These are phyloP conservation scores for Aureobasidium sp. DNA, from an alignment of 2,329 filamentous ascomycete genomes.

Conservation along the genomic window DNA sequence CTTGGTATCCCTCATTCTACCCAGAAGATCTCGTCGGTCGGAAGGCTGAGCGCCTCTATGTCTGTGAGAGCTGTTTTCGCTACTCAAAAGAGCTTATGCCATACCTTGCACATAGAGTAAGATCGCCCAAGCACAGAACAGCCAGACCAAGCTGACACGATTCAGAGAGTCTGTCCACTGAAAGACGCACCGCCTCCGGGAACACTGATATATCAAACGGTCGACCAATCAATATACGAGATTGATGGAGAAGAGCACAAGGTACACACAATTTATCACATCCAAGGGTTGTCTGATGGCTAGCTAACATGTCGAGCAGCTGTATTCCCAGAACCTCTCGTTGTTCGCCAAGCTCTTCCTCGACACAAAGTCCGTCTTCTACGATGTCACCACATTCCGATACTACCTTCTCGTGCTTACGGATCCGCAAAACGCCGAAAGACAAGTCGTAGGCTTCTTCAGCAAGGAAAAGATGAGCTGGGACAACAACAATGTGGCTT, in stretches of 20 bases:
- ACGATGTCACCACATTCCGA: constrained; percentile 87
- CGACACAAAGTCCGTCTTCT: constrained; percentile 97
- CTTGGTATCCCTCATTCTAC: constrained; percentile 93
- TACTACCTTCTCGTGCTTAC: constrained; percentile 87
- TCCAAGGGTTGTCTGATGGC: background rate
- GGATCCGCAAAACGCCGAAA: constrained; percentile 31
- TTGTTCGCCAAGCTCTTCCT: constrained; percentile 96
- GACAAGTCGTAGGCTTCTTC: constrained; percentile 85
- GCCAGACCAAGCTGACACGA: constrained; percentile 19
- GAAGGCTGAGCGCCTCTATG: constrained; percentile 54
- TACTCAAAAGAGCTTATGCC: constrained; percentile 56
- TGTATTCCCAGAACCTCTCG: constrained; percentile 92
- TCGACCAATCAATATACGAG: constrained; percentile 81
- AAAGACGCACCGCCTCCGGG: constrained; percentile 50
- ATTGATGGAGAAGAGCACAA: constrained; percentile 82
- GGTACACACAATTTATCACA: constrained; percentile 16
- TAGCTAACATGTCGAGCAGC: constrained; percentile 22
- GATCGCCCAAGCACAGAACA: background rate
- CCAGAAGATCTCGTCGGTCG: constrained; percentile 51
- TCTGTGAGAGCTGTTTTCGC: constrained; percentile 91
- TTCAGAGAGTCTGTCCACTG: constrained; percentile 35
- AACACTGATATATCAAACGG: constrained; percentile 65
- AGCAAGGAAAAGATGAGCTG: constrained; percentile 98
- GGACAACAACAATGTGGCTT: constrained; percentile 97
- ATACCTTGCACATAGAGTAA: constrained; percentile 29